Evolutionary conservation across 2,329 filamentous ascomycete species (phyloP), one percentile per base, ranked within the genome.

Genomic region (Alternaria sp.): DNA sequence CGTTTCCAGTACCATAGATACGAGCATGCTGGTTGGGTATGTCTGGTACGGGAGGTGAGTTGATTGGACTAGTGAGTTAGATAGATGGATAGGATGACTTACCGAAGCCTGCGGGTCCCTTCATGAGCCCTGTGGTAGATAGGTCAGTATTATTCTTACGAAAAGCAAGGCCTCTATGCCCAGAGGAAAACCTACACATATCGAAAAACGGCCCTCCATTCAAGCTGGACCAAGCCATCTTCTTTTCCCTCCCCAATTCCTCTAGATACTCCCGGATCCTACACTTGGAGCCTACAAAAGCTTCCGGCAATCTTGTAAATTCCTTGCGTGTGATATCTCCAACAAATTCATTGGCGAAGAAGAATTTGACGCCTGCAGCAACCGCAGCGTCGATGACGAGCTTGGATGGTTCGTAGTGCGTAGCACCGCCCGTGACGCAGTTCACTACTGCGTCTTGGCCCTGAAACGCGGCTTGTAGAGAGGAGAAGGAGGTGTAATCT

Each of bases 361-460:
- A 77, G 46, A 77, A 66, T 8, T 72, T 74, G 5, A 78, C 75
- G 3, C 69, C 71, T 6, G 75, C 75, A 6, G 69, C 69, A 20
- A 78, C 56, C 0, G 75, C 75, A 0, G 76, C 76, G 48, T 79
- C 75, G 45, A 77, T 73, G 59, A 78, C 72, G 27, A 71, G 68
- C 43, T 80, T 82, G 64, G 86, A 86, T 1, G 83, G 70, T 1
- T 74, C 74, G 60, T 73, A 75, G 25, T 81, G 78, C 18, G 79
- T 78, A 3, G 76, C 74, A n/a, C 79, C 78, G 8, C 81, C 82
- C 25, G 86, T 77, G 3, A 82, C 77, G 18, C 81, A 80, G 58
- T 74, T 77, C 22, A 89, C 75, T 30, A 89, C 76, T 0, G 85
- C 87, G 59, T 89, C 87, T 61, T 87, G 83, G 34, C 82, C 84